Base-by-base conservation (phyloP, 305 asterid species). In the Plantago lanceolata region DNA sequence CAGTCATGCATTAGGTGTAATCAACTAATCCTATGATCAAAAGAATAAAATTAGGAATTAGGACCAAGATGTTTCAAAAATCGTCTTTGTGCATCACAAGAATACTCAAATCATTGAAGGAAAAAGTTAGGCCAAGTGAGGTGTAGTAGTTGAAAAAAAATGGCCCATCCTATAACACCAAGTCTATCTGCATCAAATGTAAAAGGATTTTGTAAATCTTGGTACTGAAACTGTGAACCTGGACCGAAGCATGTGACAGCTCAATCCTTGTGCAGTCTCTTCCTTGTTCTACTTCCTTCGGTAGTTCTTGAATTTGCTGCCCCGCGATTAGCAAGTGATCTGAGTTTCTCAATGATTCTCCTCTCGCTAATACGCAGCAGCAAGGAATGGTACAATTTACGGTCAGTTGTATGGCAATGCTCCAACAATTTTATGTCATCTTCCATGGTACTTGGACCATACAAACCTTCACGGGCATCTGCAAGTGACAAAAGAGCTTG, bases 331-430 rank as follows among this genome's bases (percentile, higher is more conserved):
- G 88, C 89, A 73, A 70, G 81, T 35, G 68, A 66, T 72, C 94
- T 82, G 33, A 88, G 85, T 67, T 79, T 91, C 57, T 77, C 75
- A 19, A 88, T 76, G 63, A 88, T 88, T 71, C 71, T 88, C 82
- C 95, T 91, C 81, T 88, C 98, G 28, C 93, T 78, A 33, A 85
- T 73, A 54, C 98, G 96, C 58, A 91, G 84, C 79, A 75, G 63
- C 80, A 81, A 67, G n/a, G 96, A 84, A 68, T 88, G 79, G 71
- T 82, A 83, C 67, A 71, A 18, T 59, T 83, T 86, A 15, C 82
- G 75, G 58, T 86, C 82, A 48, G 61, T 73, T 45, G 50, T 61
- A 54, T 15, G 68, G 68, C 79, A 78, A 48, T 87, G 69, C 60
- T 61, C 69, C 55, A 80, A 61, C 48, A 74, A 68, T 73, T 72